These are phyloP conservation scores for Fusarium burgessii DNA, from an alignment of 2,329 filamentous ascomycete genomes.

Conservation along the genomic window DNA sequence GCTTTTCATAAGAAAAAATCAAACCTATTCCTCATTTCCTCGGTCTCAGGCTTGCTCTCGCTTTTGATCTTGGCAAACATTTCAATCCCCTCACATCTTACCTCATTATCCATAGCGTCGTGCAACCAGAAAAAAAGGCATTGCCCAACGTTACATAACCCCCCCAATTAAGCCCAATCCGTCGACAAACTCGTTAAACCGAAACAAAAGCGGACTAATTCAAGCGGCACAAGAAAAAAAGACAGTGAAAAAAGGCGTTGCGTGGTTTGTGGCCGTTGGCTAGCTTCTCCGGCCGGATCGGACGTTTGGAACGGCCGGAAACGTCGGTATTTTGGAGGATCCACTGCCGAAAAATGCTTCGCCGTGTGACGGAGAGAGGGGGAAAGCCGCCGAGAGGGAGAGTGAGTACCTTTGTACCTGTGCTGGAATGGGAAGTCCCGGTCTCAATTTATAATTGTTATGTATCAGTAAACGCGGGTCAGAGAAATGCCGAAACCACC, in stretches of 20 bases:
- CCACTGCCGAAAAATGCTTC: slow-evolving; percentile 32
- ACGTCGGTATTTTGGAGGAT: slow-evolving; percentile 35
- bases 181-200: slow-evolving; percentile 30
- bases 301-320: slow-evolving; percentile 40
- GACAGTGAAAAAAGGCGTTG: not conserved
- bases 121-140: slow-evolving; percentile 8
- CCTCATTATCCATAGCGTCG: not conserved
- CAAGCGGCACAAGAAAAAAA: slow-evolving; percentile 12
- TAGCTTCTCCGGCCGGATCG: slow-evolving; percentile 22
- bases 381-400: slow-evolving; percentile 14
- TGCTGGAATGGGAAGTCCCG: not conserved
- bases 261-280: slow-evolving; percentile 17
- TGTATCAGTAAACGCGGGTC: not conserved
- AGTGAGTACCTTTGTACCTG: not conserved
- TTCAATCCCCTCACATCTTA: not conserved
- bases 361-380: slow-evolving; percentile 16
- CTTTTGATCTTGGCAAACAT: not conserved
- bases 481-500: not conserved
- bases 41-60: not conserved
- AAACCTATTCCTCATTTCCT: not conserved
- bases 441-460: not conserved
- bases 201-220: slow-evolving; percentile 28
- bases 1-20: not conserved
- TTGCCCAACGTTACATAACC: slow-evolving; percentile 35
- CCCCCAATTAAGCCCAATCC: slow-evolving; percentile 11